Evolutionary conservation across 1,284 basidiomycete genomes (phyloP).

Genomic region (Trametes sp.): DNA sequence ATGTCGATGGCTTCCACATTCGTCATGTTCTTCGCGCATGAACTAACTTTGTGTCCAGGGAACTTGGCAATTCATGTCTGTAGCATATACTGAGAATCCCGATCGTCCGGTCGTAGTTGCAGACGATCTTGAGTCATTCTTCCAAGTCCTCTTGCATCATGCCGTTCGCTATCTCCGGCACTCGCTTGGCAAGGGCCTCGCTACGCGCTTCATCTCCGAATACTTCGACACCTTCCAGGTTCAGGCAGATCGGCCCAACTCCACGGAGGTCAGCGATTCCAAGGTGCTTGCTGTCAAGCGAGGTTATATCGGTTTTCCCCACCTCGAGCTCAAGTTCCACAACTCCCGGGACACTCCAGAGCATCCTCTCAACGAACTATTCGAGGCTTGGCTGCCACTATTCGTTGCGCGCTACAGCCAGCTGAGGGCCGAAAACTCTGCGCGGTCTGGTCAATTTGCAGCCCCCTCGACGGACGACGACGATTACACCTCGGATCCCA

Average conservation of each 20-base stretch:
- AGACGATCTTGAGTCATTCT: conserved; percentile 10
- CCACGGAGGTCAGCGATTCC: background rate
- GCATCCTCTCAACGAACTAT: background rate
- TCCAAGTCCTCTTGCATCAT: conserved; percentile 4
- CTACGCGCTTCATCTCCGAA: background rate
- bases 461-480: too few relatives aligned
- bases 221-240: background rate
- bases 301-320: background rate
- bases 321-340: background rate
- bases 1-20: background rate
- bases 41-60: conserved; percentile 9
- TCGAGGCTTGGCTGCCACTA: background rate
- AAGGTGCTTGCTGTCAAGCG: too few relatives aligned
- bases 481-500: too few relatives aligned
- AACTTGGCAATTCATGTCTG: conserved; percentile 26
- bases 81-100: background rate
- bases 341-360: background rate
- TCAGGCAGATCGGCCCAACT: background rate
- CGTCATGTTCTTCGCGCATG: too few relatives aligned
- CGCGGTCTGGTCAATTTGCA: too few relatives aligned
- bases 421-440: too few relatives aligned
- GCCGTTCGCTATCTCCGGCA: conserved; percentile 4
- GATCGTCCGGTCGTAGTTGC: background rate
- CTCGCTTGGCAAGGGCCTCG: background rate
- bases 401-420: background rate